phyloP scores from a whole-genome alignment of 2,329 filamentous ascomycete species.

The Phialocephala subalpina region DNA sequence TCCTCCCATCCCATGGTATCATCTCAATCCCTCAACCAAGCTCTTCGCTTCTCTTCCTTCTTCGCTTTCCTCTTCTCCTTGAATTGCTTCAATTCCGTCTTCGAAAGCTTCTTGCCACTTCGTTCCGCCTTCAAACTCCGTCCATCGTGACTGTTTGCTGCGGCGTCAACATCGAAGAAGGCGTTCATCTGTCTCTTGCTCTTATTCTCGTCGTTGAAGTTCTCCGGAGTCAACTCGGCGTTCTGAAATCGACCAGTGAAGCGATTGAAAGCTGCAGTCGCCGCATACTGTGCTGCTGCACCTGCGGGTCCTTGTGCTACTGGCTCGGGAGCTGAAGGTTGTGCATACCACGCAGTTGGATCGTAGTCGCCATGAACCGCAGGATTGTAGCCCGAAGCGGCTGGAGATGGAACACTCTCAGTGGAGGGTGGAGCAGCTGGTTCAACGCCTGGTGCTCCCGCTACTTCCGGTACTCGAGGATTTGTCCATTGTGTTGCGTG shows the following conservation, averaged over 20 bases:
- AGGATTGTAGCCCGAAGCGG: conserved; percentile 81
- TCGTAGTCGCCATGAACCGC: conserved; percentile 97
- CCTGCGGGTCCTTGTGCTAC: conserved; percentile 46
- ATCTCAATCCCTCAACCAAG: conserved; percentile 84
- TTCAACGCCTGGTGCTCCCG: conserved; percentile 42
- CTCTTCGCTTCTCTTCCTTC: conserved; percentile 93
- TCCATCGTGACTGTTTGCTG: conserved; percentile 89
- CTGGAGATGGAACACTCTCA: conserved; percentile 37
- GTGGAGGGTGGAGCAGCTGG: conserved; percentile 38
- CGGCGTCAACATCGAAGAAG: conserved; percentile 95
- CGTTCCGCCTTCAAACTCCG: conserved; percentile 91
- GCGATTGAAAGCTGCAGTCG: conserved; percentile 85
- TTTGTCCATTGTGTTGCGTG: conserved; percentile 84
- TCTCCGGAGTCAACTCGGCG: conserved; percentile 71
- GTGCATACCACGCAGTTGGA: conserved; percentile 92
- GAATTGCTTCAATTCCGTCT: conserved; percentile 88
- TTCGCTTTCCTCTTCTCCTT: conserved; percentile 87
- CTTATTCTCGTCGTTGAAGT: conserved; percentile 88
- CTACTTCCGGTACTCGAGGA: conserved; percentile 69
- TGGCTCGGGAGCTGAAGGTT: conserved; percentile 55
- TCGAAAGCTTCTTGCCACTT: conserved; percentile 82
- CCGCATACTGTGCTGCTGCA: conserved; percentile 63
- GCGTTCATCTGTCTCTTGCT: conserved; percentile 88
- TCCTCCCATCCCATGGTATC: not conserved
- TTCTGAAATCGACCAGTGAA: conserved; percentile 87